phyloP scores from a whole-genome alignment of 805 yeast genomes.

The Candida wancherniae region DNA sequence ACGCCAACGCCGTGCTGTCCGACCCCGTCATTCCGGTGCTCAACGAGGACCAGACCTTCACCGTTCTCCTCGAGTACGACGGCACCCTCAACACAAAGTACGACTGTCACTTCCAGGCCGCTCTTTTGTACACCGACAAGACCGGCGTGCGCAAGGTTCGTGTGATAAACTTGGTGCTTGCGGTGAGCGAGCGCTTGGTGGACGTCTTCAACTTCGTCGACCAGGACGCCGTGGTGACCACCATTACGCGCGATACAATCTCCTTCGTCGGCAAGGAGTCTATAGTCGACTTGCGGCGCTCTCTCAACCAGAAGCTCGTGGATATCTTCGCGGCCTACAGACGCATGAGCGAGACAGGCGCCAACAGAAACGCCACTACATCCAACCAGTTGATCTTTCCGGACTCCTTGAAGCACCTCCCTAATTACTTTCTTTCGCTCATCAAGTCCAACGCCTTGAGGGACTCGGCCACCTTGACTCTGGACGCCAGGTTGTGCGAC shows the following conservation, averaged over 20 bases:
- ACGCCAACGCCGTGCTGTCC: conserved; percentile 21
- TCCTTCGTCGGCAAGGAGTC: conserved; percentile 39
- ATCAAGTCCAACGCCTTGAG: conserved; percentile 63
- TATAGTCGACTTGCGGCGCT: conserved; percentile 33
- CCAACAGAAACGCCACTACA: conserved; percentile 30
- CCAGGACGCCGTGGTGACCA: conserved; percentile 44
- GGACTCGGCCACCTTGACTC: conserved; percentile 41
- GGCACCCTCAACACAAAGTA: conserved; percentile 62
- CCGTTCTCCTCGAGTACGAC: conserved; percentile 72
- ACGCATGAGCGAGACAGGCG: conserved; percentile 42
- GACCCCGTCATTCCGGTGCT: conserved; percentile 73
- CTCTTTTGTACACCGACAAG: conserved; percentile 74
- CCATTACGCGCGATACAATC: conserved; percentile 37
- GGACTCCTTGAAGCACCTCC: conserved; percentile 66
- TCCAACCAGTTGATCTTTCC: conserved; percentile 74
- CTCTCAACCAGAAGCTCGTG: conserved; percentile 36
- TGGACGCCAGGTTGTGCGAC: conserved; percentile 63
- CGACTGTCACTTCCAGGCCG: conserved; percentile 90
- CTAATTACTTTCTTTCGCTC: conserved; percentile 63
- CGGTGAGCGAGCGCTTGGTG: conserved; percentile 67
- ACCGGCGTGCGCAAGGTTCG: conserved; percentile 79
- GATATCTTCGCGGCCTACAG: conserved; percentile 47
- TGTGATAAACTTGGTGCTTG: conserved; percentile 77
- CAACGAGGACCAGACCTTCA: conserved; percentile 57
- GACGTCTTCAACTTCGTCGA: conserved; percentile 79